phyloP scores from a whole-genome alignment of 148 eudicot genomes.

The Tetragonia tetragonoides region DNA sequence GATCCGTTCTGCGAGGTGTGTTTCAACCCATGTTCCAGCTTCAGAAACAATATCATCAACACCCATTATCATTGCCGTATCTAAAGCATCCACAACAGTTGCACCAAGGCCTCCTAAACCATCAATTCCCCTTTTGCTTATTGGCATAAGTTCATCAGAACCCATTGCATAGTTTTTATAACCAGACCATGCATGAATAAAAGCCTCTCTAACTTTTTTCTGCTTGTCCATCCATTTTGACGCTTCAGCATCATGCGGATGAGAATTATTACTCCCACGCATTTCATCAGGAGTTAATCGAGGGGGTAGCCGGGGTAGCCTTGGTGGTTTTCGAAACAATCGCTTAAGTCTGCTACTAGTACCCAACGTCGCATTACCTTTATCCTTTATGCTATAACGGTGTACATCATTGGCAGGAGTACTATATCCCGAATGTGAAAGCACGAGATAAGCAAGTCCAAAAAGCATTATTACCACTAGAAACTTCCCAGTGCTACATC shows the following conservation, averaged over 20 bases:
- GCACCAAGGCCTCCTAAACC: constrained; percentile 98
- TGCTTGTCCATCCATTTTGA: constrained; percentile 64
- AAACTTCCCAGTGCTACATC: constrained; percentile 81
- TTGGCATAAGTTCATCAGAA: constrained; percentile 87
- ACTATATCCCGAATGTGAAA: constrained; percentile 42
- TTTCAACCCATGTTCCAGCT: constrained; percentile 95
- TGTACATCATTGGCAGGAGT: constrained; percentile 22
- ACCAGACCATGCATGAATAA: constrained; percentile 95
- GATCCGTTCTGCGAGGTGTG: constrained; percentile 70
- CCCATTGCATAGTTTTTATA: constrained; percentile 83
- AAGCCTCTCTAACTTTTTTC: constrained; percentile 68
- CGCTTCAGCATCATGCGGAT: constrained; percentile 29
- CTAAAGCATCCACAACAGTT: constrained; percentile 87
- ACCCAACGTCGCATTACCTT: constrained; percentile 33
- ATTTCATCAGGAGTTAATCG: constrained; percentile 87
- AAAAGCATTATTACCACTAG: constrained; percentile 58
- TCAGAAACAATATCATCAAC: constrained; percentile 70
- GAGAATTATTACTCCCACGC: constrained; percentile 35
- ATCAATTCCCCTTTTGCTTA: constrained; percentile 73
- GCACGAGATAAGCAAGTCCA: constrained; percentile 68
- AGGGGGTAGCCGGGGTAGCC: constrained; percentile 45
- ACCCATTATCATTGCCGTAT: constrained; percentile 96
- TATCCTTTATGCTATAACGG: constrained; percentile 27
- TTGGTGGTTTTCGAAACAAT: constrained; percentile 59
- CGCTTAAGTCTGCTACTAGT: constrained; percentile 39